A percentile compares a stretch with the other conserved stretches of the same genome.
These are phyloP conservation scores for Diospyros kaki DNA, from an alignment of 148 eudicot species.

Conservation along the genomic window DNA sequence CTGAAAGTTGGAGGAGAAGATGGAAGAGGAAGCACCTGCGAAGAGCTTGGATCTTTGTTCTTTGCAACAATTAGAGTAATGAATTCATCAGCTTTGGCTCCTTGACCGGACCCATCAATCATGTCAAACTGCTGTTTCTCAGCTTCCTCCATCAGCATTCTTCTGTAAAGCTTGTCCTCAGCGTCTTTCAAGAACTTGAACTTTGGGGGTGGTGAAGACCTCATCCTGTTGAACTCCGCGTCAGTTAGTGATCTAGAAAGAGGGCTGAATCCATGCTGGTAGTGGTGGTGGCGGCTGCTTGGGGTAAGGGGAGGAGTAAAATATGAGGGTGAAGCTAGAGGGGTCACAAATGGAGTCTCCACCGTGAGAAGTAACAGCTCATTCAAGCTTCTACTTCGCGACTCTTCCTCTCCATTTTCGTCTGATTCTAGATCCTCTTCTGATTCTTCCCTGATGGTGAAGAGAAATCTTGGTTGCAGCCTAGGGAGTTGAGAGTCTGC, in stretches of 20 bases:
- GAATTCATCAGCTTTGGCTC: conserved; percentile 25
- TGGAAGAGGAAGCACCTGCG: conserved; percentile 35
- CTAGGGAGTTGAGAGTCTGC: conserved; percentile 23
- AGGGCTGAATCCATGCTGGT: conserved; percentile 28
- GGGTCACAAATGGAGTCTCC: conserved; percentile 54
- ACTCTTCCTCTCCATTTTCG: conserved; percentile 22
- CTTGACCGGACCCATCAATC: not conserved
- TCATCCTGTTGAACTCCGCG: conserved; percentile 54
- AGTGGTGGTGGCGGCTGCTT: conserved; percentile 3
- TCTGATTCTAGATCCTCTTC: conserved; percentile 63
- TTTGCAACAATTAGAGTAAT: conserved; percentile 43
- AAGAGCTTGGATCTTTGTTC: conserved; percentile 27
- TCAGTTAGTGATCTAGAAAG: conserved; percentile 45
- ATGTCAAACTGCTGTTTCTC: not conserved
- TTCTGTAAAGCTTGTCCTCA: conserved; percentile 56
- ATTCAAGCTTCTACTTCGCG: conserved; percentile 45
- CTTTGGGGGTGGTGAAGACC: conserved; percentile 67
- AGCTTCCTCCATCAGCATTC: conserved; percentile 22
- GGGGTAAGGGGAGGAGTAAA: conserved; percentile 55
- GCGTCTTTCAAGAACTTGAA: conserved; percentile 77
- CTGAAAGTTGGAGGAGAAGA: conserved; percentile 28
- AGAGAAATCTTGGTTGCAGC: conserved; percentile 57
- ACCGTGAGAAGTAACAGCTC: conserved; percentile 28
- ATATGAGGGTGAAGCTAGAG: conserved; percentile 57
- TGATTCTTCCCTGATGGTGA: conserved; percentile 74